phyloP scores from a whole-genome alignment of 148 eudicot species.

The Fagopyrum tataricum region DNA sequence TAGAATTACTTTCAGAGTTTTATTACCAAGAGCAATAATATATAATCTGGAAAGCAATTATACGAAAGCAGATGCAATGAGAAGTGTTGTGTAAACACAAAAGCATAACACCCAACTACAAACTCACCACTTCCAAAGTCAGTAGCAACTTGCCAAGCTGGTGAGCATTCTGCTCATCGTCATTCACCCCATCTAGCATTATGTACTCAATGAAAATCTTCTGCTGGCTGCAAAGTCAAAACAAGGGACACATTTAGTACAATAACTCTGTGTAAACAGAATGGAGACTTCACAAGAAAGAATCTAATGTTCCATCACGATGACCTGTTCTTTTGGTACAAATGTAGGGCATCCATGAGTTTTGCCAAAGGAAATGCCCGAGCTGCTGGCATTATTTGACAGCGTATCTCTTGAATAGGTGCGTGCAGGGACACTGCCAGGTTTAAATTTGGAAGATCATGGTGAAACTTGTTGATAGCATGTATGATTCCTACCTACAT shows the following conservation, averaged over 20 bases:
- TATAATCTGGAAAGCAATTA: background rate
- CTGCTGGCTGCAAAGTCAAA: conserved; percentile 56
- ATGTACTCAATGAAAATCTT: conserved; percentile 95
- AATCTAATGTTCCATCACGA: background rate
- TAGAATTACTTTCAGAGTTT: too few relatives aligned
- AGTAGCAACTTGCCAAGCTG: conserved; percentile 83
- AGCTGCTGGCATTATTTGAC: conserved; percentile 99
- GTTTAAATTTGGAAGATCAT: conserved; percentile 71
- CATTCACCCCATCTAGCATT: conserved; percentile 97
- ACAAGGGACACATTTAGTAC: background rate
- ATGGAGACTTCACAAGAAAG: background rate
- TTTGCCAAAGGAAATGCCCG: conserved; percentile 88
- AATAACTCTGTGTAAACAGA: too few relatives aligned
- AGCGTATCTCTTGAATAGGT: conserved; percentile 94
- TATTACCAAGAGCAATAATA: background rate
- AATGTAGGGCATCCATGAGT: conserved; percentile 74
- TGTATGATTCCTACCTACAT: conserved; percentile 87
- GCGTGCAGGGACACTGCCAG: conserved; percentile 97
- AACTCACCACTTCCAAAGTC: conserved; percentile 80
- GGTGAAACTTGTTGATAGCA: conserved; percentile 75
- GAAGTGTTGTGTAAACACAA: background rate
- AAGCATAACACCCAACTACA: background rate
- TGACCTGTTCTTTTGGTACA: conserved; percentile 75
- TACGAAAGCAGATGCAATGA: too few relatives aligned
- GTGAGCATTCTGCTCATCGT: conserved; percentile 87